phyloP scores from a whole-genome alignment of 1,139 yeast species.

The Kodamaea sp. region DNA sequence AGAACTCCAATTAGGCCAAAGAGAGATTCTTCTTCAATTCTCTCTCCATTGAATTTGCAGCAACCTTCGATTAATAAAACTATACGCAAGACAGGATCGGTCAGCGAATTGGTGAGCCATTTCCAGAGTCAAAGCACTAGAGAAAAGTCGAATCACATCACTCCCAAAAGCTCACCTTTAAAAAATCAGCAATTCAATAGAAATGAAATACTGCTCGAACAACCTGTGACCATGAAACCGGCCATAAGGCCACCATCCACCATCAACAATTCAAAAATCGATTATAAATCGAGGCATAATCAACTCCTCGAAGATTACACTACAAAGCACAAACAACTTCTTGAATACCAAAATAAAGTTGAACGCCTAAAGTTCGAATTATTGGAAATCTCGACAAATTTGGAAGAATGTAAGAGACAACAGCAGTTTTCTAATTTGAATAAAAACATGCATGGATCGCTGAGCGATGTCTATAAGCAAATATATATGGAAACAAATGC shows the following conservation, averaged over 20 bases:
- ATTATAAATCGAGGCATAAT: slow-evolving; percentile 1
- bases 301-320: slow-evolving; percentile 16
- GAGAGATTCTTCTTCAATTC: too few relatives aligned
- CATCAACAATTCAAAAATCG: neutral
- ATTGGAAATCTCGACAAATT: slow-evolving; percentile 23
- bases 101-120: slow-evolving; percentile 9
- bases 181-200: too few relatives aligned
- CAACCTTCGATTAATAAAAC: slow-evolving; percentile 1
- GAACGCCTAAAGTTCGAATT: slow-evolving; percentile 26
- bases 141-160: neutral
- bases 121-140: slow-evolving; percentile 3
- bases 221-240: too few relatives aligned
- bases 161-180: too few relatives aligned
- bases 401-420: slow-evolving; percentile 16
- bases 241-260: neutral
- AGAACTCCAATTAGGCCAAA: too few relatives aligned
- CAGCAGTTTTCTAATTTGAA: slow-evolving; percentile 7
- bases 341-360: slow-evolving; percentile 22
- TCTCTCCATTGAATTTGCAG: too few relatives aligned
- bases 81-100: slow-evolving; percentile 5
- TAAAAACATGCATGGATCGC: slow-evolving; percentile 1
- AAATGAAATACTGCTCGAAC: too few relatives aligned
- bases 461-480: slow-evolving; percentile 8
- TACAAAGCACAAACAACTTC: slow-evolving; percentile 25
- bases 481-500: slow-evolving; percentile 13